Evolutionary conservation across 176 grass and related monocot genomes (phyloP).

Genomic region (Aegilops umbellulata): DNA sequence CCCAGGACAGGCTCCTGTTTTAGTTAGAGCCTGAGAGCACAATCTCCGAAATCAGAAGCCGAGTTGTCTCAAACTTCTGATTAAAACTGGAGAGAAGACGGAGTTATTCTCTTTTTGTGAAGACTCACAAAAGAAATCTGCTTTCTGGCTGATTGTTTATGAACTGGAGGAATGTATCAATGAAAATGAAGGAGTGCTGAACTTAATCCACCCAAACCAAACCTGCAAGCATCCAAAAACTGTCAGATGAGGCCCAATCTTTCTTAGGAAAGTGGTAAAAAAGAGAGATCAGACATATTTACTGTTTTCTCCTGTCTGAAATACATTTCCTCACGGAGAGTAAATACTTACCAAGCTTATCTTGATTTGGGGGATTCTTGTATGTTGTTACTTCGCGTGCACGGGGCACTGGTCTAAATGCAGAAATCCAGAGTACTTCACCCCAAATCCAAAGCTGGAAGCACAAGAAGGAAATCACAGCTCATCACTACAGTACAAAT

Average conservation of each 20-base stretch:
- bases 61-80: slow-evolving; percentile 19
- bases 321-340: slow-evolving; percentile 4
- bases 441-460: slow-evolving; percentile 59
- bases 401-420: slow-evolving; percentile 30
- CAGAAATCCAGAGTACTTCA: slow-evolving; percentile 59
- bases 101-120: not conserved
- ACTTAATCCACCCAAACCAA: slow-evolving; percentile 32
- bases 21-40: not conserved
- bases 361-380: slow-evolving; percentile 34
- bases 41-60: slow-evolving; percentile 1
- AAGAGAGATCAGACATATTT: not conserved
- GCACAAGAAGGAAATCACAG: not conserved
- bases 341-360: slow-evolving; percentile 28
- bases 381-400: slow-evolving; percentile 8
- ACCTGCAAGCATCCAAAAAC: slow-evolving; percentile 21
- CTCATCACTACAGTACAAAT: not conserved
- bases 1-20: not conserved
- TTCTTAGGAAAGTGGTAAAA: not conserved
- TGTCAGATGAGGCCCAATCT: not conserved
- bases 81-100: not conserved
- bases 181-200: not conserved
- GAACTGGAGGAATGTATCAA: not conserved
- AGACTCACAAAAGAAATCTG: not conserved
- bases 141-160: not conserved
- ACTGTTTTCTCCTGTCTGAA: not conserved